phyloP scores from a whole-genome alignment of 345 rosid genomes.

The Anastatica hierochuntica region DNA sequence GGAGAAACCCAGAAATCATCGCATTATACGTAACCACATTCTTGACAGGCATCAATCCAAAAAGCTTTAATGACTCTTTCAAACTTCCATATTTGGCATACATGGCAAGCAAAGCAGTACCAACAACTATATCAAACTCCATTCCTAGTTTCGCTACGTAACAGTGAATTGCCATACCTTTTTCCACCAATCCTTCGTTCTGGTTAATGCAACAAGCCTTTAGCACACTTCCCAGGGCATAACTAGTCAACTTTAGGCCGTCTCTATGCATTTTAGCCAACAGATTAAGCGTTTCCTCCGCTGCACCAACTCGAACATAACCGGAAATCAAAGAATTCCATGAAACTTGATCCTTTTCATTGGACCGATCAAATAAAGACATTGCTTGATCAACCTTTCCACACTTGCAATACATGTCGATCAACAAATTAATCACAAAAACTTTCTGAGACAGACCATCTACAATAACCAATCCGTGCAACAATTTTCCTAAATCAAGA shows the following conservation, averaged over 20 bases:
- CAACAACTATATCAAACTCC: constrained; percentile 34
- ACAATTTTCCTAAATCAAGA: constrained; percentile 29
- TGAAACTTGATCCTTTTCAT: constrained; percentile 31
- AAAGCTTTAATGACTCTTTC: constrained; percentile 25
- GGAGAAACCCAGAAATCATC: constrained; percentile 39
- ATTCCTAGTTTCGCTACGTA: constrained; percentile 32
- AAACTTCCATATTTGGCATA: constrained; percentile 36
- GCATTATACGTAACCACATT: constrained; percentile 48
- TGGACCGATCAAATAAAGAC: constrained; percentile 32
- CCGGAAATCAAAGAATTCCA: constrained; percentile 53
- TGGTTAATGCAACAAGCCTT: constrained; percentile 32
- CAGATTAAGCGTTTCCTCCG: constrained; percentile 27
- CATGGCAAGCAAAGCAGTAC: constrained; percentile 48
- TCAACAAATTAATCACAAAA: constrained; percentile 29
- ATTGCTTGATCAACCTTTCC: constrained; percentile 33
- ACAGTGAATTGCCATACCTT: constrained; percentile 39
- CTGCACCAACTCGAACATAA: constrained; percentile 31
- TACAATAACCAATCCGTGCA: constrained; percentile 36
- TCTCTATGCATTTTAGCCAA: constrained; percentile 34
- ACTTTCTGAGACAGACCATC: constrained; percentile 24
- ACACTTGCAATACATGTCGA: constrained; percentile 42
- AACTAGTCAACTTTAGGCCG: constrained; percentile 27
- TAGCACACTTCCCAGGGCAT: constrained; percentile 40
- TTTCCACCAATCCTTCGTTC: constrained; percentile 14
- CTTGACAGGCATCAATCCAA: constrained; percentile 27